Base-by-base conservation (phyloP, 495 filamentous ascomycete genomes). In the Hypomontagnella submonticulosa region DNA sequence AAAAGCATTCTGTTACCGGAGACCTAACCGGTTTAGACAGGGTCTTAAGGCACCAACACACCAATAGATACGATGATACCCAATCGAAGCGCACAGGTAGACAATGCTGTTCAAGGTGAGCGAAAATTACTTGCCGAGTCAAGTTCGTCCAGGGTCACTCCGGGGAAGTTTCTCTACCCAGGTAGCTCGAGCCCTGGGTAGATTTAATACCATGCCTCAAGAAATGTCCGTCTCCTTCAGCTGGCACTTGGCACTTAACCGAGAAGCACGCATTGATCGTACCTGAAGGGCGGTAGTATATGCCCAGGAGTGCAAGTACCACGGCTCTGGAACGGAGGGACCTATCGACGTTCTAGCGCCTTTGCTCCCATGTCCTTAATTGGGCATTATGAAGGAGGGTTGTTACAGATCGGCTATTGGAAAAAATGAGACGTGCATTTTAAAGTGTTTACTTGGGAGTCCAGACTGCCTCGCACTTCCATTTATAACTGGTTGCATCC, bases 301-400 rank as follows among this genome's bases (percentile, higher is more conserved):
- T 48, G 18, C 43, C 23, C 30, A 57, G 47, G 23, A 37, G 18
- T 13, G 34, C 40, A 40, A 32, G 63, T 47, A 44, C 38, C 64
- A 62, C 20, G 48, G 36, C 5, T 46, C 42, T 41, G 58, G 64
- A 48, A 67, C 46, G 7, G 44, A 56, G 3, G 48, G 23, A 13
- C 40, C 37, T 51, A 53, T 48, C 34, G 4, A 23, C 27, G 11
- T 62, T 53, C 52, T 48, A 62, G 57, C 38, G 47, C 23, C 23
- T 54, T n/a, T 15, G 16, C 11, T 43, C 55, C 63, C 56, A 57
- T 66, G 63, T 40, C n/a, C 1, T 53, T 49, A 50, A 51, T 43
- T 36, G 9, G 23, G n/a, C 7, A 20, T 57, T 10, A 18, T 62
- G 54, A 54, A 41, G 20, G 27, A 46, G 20, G n/a, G 34, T 18